A percentile compares a stretch with the other conserved stretches of the same genome.
These are phyloP conservation scores for Rhododendron griersonianum DNA, from an alignment of 148 eudicot species.

Conservation along the genomic window DNA sequence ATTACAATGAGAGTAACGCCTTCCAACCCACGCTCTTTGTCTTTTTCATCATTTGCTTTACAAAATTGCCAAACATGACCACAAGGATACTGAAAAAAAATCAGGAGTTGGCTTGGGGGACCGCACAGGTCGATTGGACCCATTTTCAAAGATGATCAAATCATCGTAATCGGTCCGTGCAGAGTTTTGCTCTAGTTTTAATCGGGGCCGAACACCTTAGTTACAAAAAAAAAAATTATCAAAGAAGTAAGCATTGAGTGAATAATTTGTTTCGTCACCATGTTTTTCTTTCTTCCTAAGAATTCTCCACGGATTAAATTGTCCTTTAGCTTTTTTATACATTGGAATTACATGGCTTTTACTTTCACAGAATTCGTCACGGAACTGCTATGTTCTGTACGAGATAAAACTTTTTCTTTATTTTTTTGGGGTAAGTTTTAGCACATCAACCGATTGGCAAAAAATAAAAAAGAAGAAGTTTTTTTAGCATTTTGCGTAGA, in stretches of 20 bases:
- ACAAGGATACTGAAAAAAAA: too few species aligned
- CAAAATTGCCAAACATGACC: too few species aligned
- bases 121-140: too few species aligned
- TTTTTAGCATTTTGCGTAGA: too few species aligned
- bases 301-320: constrained; percentile 6
- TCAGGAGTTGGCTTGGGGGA: too few species aligned
- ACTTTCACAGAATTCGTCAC: not conserved
- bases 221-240: not conserved
- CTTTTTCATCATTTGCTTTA: not conserved
- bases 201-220: not conserved
- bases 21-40: not conserved
- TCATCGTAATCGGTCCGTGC: not conserved
- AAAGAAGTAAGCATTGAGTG: not conserved
- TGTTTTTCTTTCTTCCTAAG: not conserved
- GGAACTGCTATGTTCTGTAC: not conserved
- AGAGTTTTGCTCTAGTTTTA: too few species aligned
- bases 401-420: not conserved
- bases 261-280: not conserved
- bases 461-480: too few species aligned
- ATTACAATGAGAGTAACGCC: not conserved
- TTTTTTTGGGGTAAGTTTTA: too few species aligned
- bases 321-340: not conserved
- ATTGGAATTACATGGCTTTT: not conserved
- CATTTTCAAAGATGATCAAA: too few species aligned
- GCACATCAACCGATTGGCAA: too few species aligned